Percentiles rank a stretch among this genome's conserved stretches.
phyloP scores from a whole-genome alignment of 345 rosid genomes.

The Syzygium aqueum region DNA sequence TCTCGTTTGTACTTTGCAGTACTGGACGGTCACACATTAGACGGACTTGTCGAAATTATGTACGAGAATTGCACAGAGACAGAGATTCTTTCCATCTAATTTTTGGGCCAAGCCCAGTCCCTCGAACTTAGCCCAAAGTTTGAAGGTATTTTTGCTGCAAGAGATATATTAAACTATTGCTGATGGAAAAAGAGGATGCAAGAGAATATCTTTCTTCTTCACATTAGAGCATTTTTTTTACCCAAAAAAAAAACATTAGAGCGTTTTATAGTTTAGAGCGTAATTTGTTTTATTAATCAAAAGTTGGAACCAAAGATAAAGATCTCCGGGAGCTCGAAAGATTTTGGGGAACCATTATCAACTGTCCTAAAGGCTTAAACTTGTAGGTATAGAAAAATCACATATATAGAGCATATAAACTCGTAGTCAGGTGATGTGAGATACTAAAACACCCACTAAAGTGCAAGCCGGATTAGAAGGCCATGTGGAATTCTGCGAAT shows the following conservation, averaged over 20 bases:
- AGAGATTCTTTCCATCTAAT: background rate
- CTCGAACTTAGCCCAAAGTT: background rate
- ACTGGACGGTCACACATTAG: background rate
- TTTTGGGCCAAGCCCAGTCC: background rate
- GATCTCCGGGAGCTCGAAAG: fast-evolving
- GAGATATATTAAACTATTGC: background rate
- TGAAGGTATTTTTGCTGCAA: background rate
- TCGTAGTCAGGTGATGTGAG: background rate
- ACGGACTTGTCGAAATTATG: no score
- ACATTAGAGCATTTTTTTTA: background rate
- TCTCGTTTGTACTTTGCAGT: background rate
- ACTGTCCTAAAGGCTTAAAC: fast-evolving
- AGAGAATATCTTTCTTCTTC: background rate
- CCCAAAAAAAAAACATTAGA: background rate
- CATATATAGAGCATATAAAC: background rate
- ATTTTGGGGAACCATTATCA: background rate
- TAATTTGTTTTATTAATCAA: background rate
- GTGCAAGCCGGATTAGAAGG: background rate
- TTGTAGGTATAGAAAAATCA: background rate
- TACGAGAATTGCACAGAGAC: background rate
- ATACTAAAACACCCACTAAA: background rate
- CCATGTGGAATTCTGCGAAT: background rate
- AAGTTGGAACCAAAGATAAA: background rate
- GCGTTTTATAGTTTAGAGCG: background rate
- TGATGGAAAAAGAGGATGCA: background rate